Conservation (phyloP, 73 alveolate species). For the Paraurostyla sp. region DNA sequence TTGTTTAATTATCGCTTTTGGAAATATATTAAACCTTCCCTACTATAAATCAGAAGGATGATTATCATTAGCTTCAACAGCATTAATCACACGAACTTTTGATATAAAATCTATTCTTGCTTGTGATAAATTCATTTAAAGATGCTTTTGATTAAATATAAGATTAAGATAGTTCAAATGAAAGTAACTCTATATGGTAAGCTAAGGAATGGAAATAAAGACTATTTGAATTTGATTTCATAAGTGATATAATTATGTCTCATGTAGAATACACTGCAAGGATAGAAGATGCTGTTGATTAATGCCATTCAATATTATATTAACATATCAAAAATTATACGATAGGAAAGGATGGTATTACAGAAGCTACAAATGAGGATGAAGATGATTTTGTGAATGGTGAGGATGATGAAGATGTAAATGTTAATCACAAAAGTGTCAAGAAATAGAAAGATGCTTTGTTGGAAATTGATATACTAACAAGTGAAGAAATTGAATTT, state of each 20-base stretch:
- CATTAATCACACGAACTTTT: neutral
- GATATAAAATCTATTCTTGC: neutral
- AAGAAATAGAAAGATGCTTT: neutral
- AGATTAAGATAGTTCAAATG: neutral
- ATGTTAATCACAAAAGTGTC: neutral
- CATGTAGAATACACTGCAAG: neutral
- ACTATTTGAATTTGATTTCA: slow-evolving; percentile 29
- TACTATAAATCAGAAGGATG: neutral
- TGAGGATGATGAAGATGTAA: neutral
- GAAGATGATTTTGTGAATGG: slow-evolving; percentile 38
- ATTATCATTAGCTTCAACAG: neutral
- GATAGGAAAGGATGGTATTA: slow-evolving; percentile 35
- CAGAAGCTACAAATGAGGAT: slow-evolving; percentile 6
- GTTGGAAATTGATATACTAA: slow-evolving; percentile 10
- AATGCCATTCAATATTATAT: neutral
- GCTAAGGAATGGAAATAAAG: neutral
- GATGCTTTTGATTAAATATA: neutral
- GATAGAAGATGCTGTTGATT: neutral
- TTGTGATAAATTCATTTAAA: neutral
- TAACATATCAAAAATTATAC: neutral
- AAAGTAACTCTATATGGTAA: neutral
- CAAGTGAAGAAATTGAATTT: neutral
- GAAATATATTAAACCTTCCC: slow-evolving; percentile 27
- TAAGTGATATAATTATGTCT: neutral
- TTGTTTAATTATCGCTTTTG: neutral